Percentiles rank a stretch among this genome's conserved stretches.
These are phyloP conservation scores for Nicotiana knightiana DNA, from an alignment of 257 asterid species.

Conservation along the genomic window DNA sequence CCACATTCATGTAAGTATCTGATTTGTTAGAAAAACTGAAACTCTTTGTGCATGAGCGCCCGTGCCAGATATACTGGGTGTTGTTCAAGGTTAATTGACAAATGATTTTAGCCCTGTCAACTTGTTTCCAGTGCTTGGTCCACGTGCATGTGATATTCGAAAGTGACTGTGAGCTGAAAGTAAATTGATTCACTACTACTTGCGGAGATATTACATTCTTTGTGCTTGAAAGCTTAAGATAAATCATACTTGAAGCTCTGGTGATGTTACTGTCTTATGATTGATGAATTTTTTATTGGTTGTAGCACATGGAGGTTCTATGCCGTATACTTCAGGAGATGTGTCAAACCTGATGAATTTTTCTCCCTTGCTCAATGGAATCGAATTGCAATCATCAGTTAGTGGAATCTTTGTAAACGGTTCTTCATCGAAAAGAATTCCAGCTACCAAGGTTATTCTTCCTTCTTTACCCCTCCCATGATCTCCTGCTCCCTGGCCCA, in stretches of 20 bases:
- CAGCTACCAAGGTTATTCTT: slow-evolving; percentile 50
- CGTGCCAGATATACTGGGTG: not conserved
- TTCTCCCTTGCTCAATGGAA: slow-evolving; percentile 39
- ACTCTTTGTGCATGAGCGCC: not conserved
- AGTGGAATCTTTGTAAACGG: slow-evolving; percentile 40
- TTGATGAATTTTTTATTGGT: slow-evolving; percentile 4
- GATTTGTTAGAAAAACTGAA: not conserved
- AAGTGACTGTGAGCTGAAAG: not conserved
- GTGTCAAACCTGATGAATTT: slow-evolving; percentile 52
- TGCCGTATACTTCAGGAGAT: slow-evolving; percentile 62
- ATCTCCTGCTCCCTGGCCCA: slow-evolving; percentile 9
- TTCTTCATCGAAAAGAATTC: slow-evolving; percentile 31
- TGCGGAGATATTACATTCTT: not conserved
- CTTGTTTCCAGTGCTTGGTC: not conserved
- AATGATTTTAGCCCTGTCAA: not conserved
- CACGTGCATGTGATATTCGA: not conserved
- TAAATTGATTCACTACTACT: not conserved
- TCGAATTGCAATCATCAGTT: slow-evolving; percentile 40
- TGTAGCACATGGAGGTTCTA: slow-evolving; percentile 58
- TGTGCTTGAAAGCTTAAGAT: not conserved
- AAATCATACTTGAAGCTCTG: not conserved
- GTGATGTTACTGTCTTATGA: slow-evolving; percentile 1
- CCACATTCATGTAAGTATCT: not conserved
- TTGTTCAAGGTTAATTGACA: not conserved
- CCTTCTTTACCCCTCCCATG: slow-evolving; percentile 4